A percentile compares a stretch with the other conserved stretches of the same genome.
phyloP scores from a whole-genome alignment of 169 alveolate genomes.

The Babesia bovis region DNA sequence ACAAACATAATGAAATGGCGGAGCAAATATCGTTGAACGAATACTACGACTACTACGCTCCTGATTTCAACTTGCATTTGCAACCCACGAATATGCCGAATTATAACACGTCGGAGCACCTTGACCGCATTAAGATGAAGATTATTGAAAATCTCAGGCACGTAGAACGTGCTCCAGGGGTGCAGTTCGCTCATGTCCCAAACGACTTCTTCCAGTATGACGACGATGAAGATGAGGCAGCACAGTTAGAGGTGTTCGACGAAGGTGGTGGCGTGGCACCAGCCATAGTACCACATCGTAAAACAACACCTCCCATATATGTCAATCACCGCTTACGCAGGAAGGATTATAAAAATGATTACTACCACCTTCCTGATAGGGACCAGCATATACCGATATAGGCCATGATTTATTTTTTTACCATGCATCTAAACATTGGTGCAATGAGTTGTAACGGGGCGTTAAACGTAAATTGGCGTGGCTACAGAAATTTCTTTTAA shows the following conservation, averaged over 20 bases:
- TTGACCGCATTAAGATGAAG: slow-evolving; percentile 88
- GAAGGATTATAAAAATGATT: slow-evolving; percentile 73
- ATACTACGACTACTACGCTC: slow-evolving; percentile 95
- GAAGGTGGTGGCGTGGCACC: slow-evolving; percentile 76
- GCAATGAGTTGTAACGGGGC: background rate
- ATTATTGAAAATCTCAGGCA: slow-evolving; percentile 89
- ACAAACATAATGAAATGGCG: slow-evolving; percentile 85
- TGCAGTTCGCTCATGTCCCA: slow-evolving; percentile 88
- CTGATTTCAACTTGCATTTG: slow-evolving; percentile 93
- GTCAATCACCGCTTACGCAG: slow-evolving; percentile 70
- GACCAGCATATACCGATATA: slow-evolving; percentile 69
- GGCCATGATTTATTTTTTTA: background rate
- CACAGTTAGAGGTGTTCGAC: slow-evolving; percentile 68
- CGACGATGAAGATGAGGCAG: slow-evolving; percentile 72
- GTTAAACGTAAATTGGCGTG: too few relatives aligned
- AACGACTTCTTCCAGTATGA: slow-evolving; percentile 83
- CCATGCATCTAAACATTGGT: background rate
- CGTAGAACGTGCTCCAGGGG: slow-evolving; percentile 96
- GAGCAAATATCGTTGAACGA: slow-evolving; percentile 92
- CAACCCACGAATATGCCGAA: slow-evolving; percentile 90
- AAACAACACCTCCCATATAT: slow-evolving; percentile 38
- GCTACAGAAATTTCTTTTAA: too few relatives aligned
- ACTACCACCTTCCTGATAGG: slow-evolving; percentile 75
- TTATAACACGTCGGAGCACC: slow-evolving; percentile 91
- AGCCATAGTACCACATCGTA: slow-evolving; percentile 35